Conservation (phyloP, 306 rosid species). For the Corylus heterophylla region DNA sequence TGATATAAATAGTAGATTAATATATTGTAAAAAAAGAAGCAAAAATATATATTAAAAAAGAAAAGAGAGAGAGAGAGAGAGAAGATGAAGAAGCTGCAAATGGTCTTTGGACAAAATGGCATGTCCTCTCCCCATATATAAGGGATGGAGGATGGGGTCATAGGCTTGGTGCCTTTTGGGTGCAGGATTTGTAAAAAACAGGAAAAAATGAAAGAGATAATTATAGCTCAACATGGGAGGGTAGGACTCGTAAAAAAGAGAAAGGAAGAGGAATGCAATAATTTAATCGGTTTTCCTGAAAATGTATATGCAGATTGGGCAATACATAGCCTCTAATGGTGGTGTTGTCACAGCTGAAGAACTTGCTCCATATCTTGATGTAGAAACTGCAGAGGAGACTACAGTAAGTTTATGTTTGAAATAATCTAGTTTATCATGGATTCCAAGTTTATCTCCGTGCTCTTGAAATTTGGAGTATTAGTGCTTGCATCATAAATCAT, state of each 20-base stretch:
- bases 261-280: not conserved
- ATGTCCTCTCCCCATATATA: not conserved
- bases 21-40: not conserved
- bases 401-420: conserved; percentile 42
- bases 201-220: not conserved
- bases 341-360: conserved; percentile 98
- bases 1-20: not conserved
- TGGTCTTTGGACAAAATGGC: not conserved
- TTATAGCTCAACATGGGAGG: not conserved
- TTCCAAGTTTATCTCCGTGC: conserved; percentile 13
- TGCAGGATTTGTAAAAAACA: not conserved
- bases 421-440: not conserved
- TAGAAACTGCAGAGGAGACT: conserved; percentile 46
- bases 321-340: conserved; percentile 86
- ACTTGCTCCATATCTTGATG: conserved; percentile 90
- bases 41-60: not conserved
- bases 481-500: not conserved
- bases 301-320: conserved; percentile 74
- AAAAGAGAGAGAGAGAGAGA: too few species aligned
- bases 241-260: not conserved
- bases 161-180: not conserved
- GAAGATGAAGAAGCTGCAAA: not conserved
- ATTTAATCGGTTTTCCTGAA: conserved; percentile 6
- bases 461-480: not conserved
- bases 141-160: not conserved